Base-by-base conservation (phyloP, 805 yeast species). In the Saturnispora quitensis region DNA sequence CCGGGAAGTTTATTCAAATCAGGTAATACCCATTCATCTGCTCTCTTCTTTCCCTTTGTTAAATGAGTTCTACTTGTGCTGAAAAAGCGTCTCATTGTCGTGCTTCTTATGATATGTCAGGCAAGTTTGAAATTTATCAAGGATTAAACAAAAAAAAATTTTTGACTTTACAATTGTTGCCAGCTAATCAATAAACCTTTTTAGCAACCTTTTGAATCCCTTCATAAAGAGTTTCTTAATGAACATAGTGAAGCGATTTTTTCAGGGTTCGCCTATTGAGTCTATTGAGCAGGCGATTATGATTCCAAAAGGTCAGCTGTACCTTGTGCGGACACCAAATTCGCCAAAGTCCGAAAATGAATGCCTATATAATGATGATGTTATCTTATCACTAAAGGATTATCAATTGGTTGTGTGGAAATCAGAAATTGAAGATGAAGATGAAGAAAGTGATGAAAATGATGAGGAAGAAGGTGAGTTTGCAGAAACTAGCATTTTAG, bases 271-370 rank as follows among this genome's bases (percentile, higher is more conserved):
- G 36, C 15, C 71, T 75, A 28, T 69, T 25, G 56, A 59, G 33
- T 45, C 81, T 10, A 75, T 76, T 36, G 83, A 82, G 60, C 84
- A 81, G 53, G 67, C 88, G 33, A 78, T 81, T 9, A 73, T 77
- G 60, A 74, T 93, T 47, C 88, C 96, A 2, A 76, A 84, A 0
- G 98, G 97, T 3, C 84, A 82, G 67, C 74, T 91, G 45, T 86
- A 74, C 62, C 72, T 91, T 44, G 75, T 85, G 17, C 72, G 98
- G 47, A 75, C 86, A 1, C 85, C 86, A 5, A 75, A 74, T 22
- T 86, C 96, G 2, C 97, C 97, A 12, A 88, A 89, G 64, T 90
- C 96, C 8, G 89, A 82, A 25, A 72, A 81, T 35, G 97, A 93
- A 66, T 84, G 90, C 60, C 72, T 89, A 20, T 90, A 81, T 66